phyloP scores from a whole-genome alignment of 768 basidiomycete genomes.

The Neoboletus magnificus region DNA sequence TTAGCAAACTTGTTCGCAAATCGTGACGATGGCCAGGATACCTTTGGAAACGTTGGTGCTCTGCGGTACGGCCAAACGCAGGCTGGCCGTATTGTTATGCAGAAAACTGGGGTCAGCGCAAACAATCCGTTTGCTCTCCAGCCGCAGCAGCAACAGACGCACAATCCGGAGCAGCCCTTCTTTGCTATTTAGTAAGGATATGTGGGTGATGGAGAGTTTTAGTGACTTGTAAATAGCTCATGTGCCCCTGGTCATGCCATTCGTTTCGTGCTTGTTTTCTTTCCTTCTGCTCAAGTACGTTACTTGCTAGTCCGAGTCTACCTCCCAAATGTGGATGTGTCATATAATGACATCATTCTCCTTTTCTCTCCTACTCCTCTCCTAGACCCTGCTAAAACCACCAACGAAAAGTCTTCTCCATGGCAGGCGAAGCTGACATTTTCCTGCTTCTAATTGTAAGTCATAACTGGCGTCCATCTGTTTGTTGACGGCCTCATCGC shows the following conservation, averaged over 20 bases:
- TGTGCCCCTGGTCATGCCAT: not conserved
- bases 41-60: conserved; percentile 86
- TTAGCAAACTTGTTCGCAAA: conserved; percentile 84
- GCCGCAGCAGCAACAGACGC: conserved; percentile 49
- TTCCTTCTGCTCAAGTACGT: not conserved
- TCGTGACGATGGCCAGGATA: conserved; percentile 89
- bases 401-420: not conserved
- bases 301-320: not conserved
- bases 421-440: conserved; percentile 14
- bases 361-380: not conserved
- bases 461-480: fast-evolving
- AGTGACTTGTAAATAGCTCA: conserved; percentile 11
- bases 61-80: conserved; percentile 68
- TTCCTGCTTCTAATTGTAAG: conserved; percentile 12
- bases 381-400: not conserved
- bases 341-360: conserved; percentile 22
- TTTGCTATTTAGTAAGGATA: conserved; percentile 58
- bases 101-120: conserved; percentile 44
- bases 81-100: conserved; percentile 45
- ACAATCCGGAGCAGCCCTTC: conserved; percentile 68
- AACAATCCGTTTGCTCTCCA: conserved; percentile 64
- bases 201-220: not conserved
- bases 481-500: not conserved
- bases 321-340: conserved; percentile 19
- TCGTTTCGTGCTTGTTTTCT: conserved; percentile 17